A percentile compares a stretch with the other conserved stretches of the same genome.
Conservation (phyloP, 768 basidiomycete genomes). For the Auriculariales sp. region DNA sequence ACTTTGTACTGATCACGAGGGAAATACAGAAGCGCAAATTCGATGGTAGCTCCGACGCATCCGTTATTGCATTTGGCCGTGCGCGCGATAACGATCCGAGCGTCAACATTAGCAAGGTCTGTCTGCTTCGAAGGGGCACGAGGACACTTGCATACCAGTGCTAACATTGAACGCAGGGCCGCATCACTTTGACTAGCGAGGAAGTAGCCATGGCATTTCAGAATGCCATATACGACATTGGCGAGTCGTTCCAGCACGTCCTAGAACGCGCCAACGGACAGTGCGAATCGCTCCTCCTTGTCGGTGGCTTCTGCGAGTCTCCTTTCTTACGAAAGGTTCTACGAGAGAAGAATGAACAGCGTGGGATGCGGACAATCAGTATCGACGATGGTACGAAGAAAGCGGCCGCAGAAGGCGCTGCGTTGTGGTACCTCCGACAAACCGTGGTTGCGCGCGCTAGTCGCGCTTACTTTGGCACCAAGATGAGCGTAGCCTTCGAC, state of each 20-base stretch:
- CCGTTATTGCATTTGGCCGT: not conserved
- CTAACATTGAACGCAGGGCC: not conserved
- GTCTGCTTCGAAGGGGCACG: no score
- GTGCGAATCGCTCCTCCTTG: no score
- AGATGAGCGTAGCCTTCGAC: not conserved
- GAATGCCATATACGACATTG: no score
- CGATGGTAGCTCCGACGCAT: not conserved
- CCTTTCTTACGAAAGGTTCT: no score
- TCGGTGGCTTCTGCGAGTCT: no score
- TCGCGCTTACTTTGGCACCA: not conserved
- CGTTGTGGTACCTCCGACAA: not conserved
- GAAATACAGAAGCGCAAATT: slow-evolving; percentile 1
- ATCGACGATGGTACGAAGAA: no score
- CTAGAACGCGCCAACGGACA: no score
- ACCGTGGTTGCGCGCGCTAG: not conserved
- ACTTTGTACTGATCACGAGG: not conserved
- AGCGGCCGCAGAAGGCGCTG: not conserved
- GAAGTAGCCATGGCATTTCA: no score
- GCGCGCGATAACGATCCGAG: slow-evolving; percentile 1
- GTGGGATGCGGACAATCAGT: no score
- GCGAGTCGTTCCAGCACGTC: no score
- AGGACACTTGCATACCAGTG: not conserved
- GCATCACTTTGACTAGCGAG: no score
- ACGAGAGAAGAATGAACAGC: no score
- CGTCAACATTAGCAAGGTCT: not conserved